Base-by-base conservation (phyloP, 768 basidiomycete genomes). In the Podaxis pistillaris region DNA sequence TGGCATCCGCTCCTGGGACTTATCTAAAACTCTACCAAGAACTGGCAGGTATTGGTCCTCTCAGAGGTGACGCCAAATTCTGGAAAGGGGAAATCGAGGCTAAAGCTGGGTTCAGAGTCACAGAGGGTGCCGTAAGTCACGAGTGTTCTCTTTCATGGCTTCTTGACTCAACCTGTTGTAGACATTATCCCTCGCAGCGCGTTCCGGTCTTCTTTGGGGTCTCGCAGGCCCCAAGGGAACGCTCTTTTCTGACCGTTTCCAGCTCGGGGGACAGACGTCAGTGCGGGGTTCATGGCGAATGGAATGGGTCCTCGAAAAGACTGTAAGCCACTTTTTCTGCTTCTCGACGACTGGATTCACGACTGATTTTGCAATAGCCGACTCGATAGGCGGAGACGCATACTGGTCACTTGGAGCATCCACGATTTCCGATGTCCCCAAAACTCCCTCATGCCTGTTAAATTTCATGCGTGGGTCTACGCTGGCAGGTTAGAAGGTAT, bases 191-290 rank as follows among this genome's bases (percentile, higher is more conserved):
- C 76, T 96, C 13, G 83, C 90, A 2, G 86, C 86, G 1, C 81
- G 89, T 8, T 78, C 86, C 0, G 96, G 96, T 1, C 62, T 92
- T 26, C 75, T 98, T 11, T 85, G 85, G 70, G 84, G 87, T 52
- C 72, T 96, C 28, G 67, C 67, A 13, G 75, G 78, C 9, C 73
- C 78, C n/a, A 63, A 67, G 24, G 67, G 49, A 12, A 80, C 83
- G 6, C 81, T 86, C 24, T 90, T 93, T 68, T 81, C 87, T 1
- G 97, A 99, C 74, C 86, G 94, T 4, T 94, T 94, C 73, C 95
- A 96, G 66, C 82, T 98, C 0, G 97, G 97, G 26, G 97, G 97
- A 0, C 95, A 97, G 0, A 84, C 89, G 5, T 92, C 87, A 58
- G 80, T 98, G 0, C 80, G 97, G 4, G 83, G 86, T 56, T 96